phyloP scores from a whole-genome alignment of 2,329 filamentous ascomycete genomes.

The Sclerotinia spermophila region DNA sequence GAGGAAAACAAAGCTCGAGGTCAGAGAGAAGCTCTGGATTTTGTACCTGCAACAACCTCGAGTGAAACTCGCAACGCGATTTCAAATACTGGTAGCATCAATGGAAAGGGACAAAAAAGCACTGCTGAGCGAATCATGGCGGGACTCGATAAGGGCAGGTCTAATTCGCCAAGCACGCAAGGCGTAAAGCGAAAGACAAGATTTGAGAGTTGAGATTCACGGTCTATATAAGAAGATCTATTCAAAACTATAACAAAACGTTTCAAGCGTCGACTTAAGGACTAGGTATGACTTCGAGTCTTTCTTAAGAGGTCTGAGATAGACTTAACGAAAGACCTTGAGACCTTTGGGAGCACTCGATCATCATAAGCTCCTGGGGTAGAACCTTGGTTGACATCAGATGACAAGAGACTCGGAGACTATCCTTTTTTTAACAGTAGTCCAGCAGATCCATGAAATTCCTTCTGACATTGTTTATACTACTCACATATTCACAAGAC shows the following conservation, averaged over 20 bases:
- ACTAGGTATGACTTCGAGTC: background rate
- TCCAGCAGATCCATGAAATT: background rate
- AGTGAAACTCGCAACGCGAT: slow-evolving; percentile 30
- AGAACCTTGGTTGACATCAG: background rate
- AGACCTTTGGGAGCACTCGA: background rate
- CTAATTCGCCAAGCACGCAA: slow-evolving; percentile 35
- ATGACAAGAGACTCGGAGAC: background rate
- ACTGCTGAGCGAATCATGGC: slow-evolving; percentile 38
- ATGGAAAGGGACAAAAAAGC: slow-evolving; percentile 31
- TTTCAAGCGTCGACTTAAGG: background rate
- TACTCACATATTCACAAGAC: slow-evolving; percentile 6
- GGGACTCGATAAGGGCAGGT: slow-evolving; percentile 34
- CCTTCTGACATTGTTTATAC: background rate
- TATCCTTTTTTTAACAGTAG: background rate
- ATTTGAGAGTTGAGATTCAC: slow-evolving; percentile 35
- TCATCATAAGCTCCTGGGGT: background rate
- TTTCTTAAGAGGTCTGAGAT: background rate
- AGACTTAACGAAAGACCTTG: background rate
- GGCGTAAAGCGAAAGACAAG: slow-evolving; percentile 37
- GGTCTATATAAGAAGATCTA: background rate
- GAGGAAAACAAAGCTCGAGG: slow-evolving; percentile 36
- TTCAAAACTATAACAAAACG: background rate
- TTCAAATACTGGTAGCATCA: slow-evolving; percentile 20
- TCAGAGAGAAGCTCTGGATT: slow-evolving; percentile 35
- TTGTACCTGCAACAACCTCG: slow-evolving; percentile 33